Evolutionary conservation across 495 filamentous ascomycete species (phyloP), one percentile per base, ranked within the genome.

Genomic region (Aspergillus homomorphus): DNA sequence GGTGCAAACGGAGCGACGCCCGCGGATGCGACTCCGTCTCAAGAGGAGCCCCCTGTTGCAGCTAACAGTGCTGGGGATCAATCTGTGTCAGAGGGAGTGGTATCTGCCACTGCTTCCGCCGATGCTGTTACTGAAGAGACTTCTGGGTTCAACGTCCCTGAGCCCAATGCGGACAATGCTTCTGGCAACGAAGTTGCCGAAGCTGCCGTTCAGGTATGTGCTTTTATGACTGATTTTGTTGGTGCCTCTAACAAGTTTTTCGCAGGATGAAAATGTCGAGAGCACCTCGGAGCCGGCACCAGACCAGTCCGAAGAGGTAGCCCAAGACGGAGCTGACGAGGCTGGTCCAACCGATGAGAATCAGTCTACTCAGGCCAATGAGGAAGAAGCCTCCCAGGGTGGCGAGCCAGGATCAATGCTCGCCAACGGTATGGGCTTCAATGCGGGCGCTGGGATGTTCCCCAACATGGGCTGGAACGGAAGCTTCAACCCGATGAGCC

Each of bases 401-500:
- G 9, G 51, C 12, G 64, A 51, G 22, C 22, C 61, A 10, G 62
- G 44, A 4, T 60, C 58, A 24, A 61, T 67, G 60, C 48, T 62
- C 23, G 58, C 64, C 4, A 75, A 69, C 44, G 38, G 48, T 18
- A 66, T 69, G 68, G 66, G 60, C 23, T 63, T 64, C 51, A 60
- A 66, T 49, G 67, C 71, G 68, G 59, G 50, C 19, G 33, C 65
- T 53, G 80, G 79, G 55, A 78, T 72, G 54, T 88, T 89, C 61
- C 74, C 81, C 4, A 80, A 75, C 54, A 88, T 90, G 85, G 82
- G 79, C 57, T 89, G 87, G 73, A 80, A 77, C 63, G 83, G 76
- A 63, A 81, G 86, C 62, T 86, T 92, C 66, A 89, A 84, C 68
- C 85, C 89, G 61, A 96, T 89, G 83, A 80, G 83, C 70, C 78